phyloP scores from a whole-genome alignment of 495 filamentous ascomycete genomes.

The Neurospora sp. region DNA sequence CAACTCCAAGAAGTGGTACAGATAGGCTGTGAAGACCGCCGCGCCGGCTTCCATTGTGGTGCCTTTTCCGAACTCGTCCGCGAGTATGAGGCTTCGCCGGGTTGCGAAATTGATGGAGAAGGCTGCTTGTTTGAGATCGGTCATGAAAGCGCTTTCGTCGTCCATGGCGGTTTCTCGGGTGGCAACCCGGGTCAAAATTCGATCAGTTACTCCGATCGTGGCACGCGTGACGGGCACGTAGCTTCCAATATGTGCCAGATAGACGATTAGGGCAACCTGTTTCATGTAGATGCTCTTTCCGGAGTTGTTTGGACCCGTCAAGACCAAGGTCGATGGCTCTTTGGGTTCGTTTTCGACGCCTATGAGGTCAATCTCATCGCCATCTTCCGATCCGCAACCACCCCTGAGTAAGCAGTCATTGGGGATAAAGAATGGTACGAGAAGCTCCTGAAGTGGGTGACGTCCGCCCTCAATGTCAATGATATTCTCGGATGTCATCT shows the following conservation, averaged over 20 bases:
- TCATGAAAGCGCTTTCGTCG: slow-evolving; percentile 87
- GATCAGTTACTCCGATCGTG: slow-evolving; percentile 80
- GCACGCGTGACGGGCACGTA: slow-evolving; percentile 78
- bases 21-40: slow-evolving; percentile 72
- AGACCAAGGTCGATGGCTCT: slow-evolving; percentile 61
- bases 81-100: slow-evolving; percentile 63
- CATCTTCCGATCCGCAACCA: slow-evolving; percentile 34
- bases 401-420: slow-evolving; percentile 67
- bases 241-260: slow-evolving; percentile 86
- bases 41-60: slow-evolving; percentile 76
- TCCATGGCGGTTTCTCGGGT: slow-evolving; percentile 78
- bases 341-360: slow-evolving; percentile 6
- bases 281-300: slow-evolving; percentile 96
- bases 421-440: slow-evolving; percentile 75
- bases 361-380: background rate
- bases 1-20: slow-evolving; percentile 60
- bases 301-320: slow-evolving; percentile 94
- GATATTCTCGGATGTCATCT: slow-evolving; percentile 60
- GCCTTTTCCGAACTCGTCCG: slow-evolving; percentile 96
- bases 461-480: slow-evolving; percentile 74
- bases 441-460: slow-evolving; percentile 82
- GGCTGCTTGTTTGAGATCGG: slow-evolving; percentile 82
- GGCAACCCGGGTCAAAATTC: slow-evolving; percentile 79
- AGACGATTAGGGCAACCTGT: slow-evolving; percentile 88
- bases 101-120: slow-evolving; percentile 72